phyloP scores from a whole-genome alignment of 805 yeast species.

The Wickerhamiella occidentalis region DNA sequence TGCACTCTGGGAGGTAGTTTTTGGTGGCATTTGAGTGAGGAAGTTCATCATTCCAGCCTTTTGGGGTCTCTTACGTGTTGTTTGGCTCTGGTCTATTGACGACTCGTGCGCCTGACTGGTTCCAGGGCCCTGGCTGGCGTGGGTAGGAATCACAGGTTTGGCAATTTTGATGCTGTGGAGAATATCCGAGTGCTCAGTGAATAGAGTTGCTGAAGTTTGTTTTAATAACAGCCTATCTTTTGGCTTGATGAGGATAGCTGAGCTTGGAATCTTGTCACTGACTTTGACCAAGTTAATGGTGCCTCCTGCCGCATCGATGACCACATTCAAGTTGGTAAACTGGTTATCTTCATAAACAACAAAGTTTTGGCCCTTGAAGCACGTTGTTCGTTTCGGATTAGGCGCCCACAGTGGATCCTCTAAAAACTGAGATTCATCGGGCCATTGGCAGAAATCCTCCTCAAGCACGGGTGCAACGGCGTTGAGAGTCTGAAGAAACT shows the following conservation, averaged over 20 bases:
- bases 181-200: neutral
- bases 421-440: slow-evolving; percentile 22
- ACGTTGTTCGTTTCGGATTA: slow-evolving; percentile 19
- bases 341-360: slow-evolving; percentile 22
- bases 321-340: slow-evolving; percentile 19
- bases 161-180: neutral
- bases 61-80: neutral
- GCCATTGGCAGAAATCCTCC: slow-evolving; percentile 21
- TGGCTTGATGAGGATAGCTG: neutral
- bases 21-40: neutral
- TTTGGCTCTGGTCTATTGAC: neutral
- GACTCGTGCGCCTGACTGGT: neutral
- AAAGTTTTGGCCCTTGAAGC: slow-evolving; percentile 24
- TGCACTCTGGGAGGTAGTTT: no score
- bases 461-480: slow-evolving; percentile 15
- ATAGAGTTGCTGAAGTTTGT: neutral
- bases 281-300: neutral
- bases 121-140: neutral
- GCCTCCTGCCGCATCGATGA: slow-evolving; percentile 25
- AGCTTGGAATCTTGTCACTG: neutral
- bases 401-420: slow-evolving; percentile 22
- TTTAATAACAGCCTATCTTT: neutral
- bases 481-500: slow-evolving; percentile 20
- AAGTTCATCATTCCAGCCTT: neutral
- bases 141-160: neutral